Evolutionary conservation across 2,329 filamentous ascomycete species (phyloP).

Genomic region (Cylindrodendrum hubeiense): DNA sequence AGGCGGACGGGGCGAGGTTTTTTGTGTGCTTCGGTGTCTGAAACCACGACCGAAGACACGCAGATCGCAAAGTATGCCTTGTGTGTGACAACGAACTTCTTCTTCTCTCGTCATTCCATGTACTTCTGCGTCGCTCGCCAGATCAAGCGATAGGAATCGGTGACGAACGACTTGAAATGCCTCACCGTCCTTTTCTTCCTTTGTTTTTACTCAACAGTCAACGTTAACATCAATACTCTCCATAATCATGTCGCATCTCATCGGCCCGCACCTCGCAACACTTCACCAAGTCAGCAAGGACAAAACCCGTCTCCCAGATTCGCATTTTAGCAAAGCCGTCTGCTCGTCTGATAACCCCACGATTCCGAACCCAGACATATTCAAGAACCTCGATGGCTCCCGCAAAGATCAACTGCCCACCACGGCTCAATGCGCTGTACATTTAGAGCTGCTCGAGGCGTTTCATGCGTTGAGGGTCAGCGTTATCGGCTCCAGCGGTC

Average conservation of each 20-base stretch:
- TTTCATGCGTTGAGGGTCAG: not conserved
- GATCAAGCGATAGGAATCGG: too few relatives aligned
- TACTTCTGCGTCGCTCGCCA: too few relatives aligned
- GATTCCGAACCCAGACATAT: constrained; percentile 30
- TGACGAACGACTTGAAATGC: too few relatives aligned
- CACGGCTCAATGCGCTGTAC: not conserved
- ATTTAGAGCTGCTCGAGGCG: not conserved
- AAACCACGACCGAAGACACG: not conserved
- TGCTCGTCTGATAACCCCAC: constrained; percentile 28
- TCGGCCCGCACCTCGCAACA: constrained; percentile 23
- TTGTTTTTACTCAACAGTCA: not conserved
- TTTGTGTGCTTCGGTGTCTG: not conserved
- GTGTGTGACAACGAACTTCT: constrained; percentile 6
- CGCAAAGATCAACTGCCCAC: constrained; percentile 1
- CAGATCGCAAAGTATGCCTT: constrained; percentile 6
- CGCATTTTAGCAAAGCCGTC: too few relatives aligned
- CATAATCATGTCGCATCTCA: constrained; percentile 22
- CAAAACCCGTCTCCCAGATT: constrained; percentile 4
- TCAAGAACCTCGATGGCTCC: constrained; percentile 8
- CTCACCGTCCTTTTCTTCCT: too few relatives aligned
- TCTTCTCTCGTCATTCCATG: not conserved
- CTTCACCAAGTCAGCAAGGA: constrained; percentile 21
- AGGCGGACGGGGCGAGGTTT: not conserved
- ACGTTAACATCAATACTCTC: not conserved
- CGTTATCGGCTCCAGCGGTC: not conserved